A percentile compares a stretch with the other conserved stretches of the same genome.
phyloP scores from a whole-genome alignment of 2,329 filamentous ascomycete species.

The Diplodia sapinea region DNA sequence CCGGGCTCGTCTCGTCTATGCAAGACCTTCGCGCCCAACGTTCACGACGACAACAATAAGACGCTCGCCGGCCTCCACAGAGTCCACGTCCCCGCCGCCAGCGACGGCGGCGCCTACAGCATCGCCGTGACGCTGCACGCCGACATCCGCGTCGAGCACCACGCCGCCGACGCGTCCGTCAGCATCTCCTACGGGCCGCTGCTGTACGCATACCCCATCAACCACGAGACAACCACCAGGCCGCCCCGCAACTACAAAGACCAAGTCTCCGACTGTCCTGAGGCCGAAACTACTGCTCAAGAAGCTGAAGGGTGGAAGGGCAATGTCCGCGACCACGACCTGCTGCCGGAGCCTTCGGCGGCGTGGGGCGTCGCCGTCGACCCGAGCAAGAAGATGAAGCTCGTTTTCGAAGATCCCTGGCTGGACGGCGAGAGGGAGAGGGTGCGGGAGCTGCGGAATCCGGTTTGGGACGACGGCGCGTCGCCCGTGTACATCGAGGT shows the following conservation, averaged over 20 bases:
- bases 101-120: background rate
- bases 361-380: conserved; percentile 7
- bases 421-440: background rate
- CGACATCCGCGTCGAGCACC: background rate
- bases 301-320: background rate
- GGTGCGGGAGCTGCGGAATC: background rate
- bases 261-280: background rate
- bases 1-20: no score
- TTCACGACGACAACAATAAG: background rate
- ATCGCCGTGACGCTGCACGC: background rate
- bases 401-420: background rate
- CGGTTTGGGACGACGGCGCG: background rate
- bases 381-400: background rate
- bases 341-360: background rate
- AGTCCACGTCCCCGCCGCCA: background rate
- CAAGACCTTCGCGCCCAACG: background rate
- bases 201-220: background rate
- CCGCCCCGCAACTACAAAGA: conserved; percentile 19
- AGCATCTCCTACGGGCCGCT: conserved; percentile 4
- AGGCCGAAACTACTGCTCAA: background rate
- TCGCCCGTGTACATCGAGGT: conserved; percentile 7
- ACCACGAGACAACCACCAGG: background rate
- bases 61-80: background rate
- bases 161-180: background rate
- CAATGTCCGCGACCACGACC: conserved; percentile 1